Evolutionary conservation across 176 grass and related monocot genomes (phyloP).

Genomic region (Oropetium thomaeum): DNA sequence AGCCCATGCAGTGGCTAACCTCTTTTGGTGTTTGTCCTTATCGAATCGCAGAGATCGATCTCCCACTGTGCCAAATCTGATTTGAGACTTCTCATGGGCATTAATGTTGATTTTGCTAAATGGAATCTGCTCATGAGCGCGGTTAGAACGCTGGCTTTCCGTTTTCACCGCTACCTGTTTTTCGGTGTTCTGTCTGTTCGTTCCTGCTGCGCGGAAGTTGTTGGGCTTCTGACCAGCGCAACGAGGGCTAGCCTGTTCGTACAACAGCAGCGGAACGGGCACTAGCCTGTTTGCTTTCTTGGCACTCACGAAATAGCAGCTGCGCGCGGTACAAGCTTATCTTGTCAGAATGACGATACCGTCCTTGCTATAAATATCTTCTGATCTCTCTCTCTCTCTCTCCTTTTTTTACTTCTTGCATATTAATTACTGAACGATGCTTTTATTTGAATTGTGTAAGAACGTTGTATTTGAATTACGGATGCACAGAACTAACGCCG

Average conservation of each 20-base stretch:
- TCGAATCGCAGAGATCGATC: background rate
- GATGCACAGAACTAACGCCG: background rate
- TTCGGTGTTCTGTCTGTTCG: background rate
- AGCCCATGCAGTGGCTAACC: background rate
- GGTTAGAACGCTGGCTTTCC: background rate
- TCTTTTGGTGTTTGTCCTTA: background rate
- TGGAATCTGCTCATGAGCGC: background rate
- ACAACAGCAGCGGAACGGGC: background rate
- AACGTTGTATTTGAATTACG: background rate
- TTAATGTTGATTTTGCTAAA: background rate
- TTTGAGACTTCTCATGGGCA: background rate
- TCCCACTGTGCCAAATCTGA: too few relatives aligned
- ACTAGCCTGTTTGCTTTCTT: slow-evolving; percentile 9
- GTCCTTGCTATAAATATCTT: background rate
- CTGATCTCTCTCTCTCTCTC: too few relatives aligned
- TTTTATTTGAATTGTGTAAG: background rate
- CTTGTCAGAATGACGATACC: background rate
- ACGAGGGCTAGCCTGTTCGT: too few relatives aligned
- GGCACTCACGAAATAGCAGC: background rate
- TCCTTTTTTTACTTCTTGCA: background rate
- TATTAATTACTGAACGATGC: background rate
- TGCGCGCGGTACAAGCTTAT: background rate
- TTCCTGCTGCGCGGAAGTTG: background rate
- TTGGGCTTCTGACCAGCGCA: background rate
- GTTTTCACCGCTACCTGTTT: background rate